Evolutionary conservation across 768 basidiomycete species (phyloP), one percentile per base, ranked within the genome.

Genomic region (Daedalea quercina): DNA sequence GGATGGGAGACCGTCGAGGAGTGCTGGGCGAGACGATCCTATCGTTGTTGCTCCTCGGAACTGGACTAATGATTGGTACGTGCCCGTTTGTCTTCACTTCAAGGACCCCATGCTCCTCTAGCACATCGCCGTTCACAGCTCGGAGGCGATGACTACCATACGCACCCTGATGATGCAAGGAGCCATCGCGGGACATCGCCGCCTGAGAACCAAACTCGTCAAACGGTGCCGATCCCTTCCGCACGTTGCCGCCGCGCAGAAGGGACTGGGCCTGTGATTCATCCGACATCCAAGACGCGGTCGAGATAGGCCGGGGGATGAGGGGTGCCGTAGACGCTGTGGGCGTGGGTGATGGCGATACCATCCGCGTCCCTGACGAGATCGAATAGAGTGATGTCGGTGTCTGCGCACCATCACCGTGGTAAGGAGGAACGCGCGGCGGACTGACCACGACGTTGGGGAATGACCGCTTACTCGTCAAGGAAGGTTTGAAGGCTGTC

Each of bases 361-460:
- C 22, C 20, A 23, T 23, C 3, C 19, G 23, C 20, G 20, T 50
- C 6, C 22, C 7, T 22, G 54, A 20, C 22, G 49, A 13, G 24
- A 54, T 20, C 25, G 58, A 31, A 51, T 52, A 48, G 9, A 20
- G 22, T 19, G 35, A 15, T n/a, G 6, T 22, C 4, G 48, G 48
- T n/a, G 22, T 22, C 28, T 23, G 46, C 3, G 25, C 9, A 26
- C 20, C 44, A 11, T 17, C 44, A 46, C 44, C 17, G 34, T 35
- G 37, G 17, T 40, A 19, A 19, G 37, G 15, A 4, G 28, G 6
- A 20, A 22, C 15, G 28, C 51, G 61, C 8, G 63, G 65, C 15
- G 65, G 62, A 22, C 60, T 64, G 28, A 66, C 59, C 35, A 64
- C 55, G 59, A 65, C 63, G 56, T 65, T 70, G 44, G 68, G 75